phyloP scores from a whole-genome alignment of 2,329 filamentous ascomycete genomes.

The Pseudogymnoascus sp. region DNA sequence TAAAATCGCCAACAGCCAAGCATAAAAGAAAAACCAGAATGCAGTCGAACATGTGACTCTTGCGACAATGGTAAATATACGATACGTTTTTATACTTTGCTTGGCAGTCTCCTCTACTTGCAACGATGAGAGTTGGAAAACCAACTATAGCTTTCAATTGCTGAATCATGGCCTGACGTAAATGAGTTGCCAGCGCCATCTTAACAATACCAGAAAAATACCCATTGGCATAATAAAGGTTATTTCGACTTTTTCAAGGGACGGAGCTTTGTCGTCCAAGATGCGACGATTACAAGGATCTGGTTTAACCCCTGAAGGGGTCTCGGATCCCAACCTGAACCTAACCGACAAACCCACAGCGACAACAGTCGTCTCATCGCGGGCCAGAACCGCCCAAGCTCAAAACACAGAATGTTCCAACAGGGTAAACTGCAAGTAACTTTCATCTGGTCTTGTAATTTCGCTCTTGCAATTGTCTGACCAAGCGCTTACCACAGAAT shows the following conservation, averaged over 20 bases:
- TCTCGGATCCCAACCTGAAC: slow-evolving; percentile 2
- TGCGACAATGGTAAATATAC: neutral
- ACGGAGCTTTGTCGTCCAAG: neutral
- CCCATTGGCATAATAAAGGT: neutral
- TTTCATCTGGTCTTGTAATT: neutral
- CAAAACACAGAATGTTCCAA: slow-evolving; percentile 2
- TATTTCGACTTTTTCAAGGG: neutral
- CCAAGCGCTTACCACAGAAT: neutral
- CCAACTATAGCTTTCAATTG: neutral
- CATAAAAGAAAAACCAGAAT: neutral
- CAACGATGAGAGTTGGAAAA: neutral
- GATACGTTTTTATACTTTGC: neutral
- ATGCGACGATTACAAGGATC: slow-evolving; percentile 2
- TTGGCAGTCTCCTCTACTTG: neutral
- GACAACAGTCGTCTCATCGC: slow-evolving; percentile 1
- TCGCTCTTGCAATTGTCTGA: neutral
- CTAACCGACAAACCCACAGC: neutral
- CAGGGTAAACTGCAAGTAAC: neutral
- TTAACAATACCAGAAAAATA: neutral
- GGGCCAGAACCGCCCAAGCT: slow-evolving; percentile 4
- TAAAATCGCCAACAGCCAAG: neutral
- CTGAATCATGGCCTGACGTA: neutral
- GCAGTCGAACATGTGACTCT: neutral
- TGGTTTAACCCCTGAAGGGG: neutral
- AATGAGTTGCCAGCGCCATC: neutral